Evolutionary conservation across 164 flowering plant species (phyloP), one percentile per base, ranked within the genome.

Genomic region (Taxillus chinensis): DNA sequence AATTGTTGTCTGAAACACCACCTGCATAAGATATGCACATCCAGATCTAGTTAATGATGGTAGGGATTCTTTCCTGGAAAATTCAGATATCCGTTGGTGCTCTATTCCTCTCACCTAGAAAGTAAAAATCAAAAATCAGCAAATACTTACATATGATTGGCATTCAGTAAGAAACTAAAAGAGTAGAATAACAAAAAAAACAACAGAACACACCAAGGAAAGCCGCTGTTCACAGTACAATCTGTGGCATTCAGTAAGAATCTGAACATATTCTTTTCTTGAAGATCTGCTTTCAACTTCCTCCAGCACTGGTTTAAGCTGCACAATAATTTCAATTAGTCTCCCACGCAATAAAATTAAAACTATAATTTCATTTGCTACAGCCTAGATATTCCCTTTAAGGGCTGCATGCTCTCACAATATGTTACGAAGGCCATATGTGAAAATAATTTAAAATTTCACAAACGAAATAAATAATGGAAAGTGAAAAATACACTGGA

Each of bases 41-140:
- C 97, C 97, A 63, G 95, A 91, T 79, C 99, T 89, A 45, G 99
- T 83, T 77, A 95, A 80, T 55, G 96, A 89, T 60, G 97, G 92
- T 83, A 95, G 67, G 8, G 76, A 73, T 74, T 91, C 99, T 75
- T 85, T 92, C 83, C 85, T 95, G 51, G 96, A 62, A 77, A 89
- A 95, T 63, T 84, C 97, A 65, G 95, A 80, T 73, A 95, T 81
- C 59, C 97, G 77, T 67, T 86, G 96, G 53, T 86, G 92, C 57
- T 86, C 99, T 61, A 91, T 91, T 69, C 87, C 82, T 75, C 72
- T 84, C 16, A 91, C 73, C 98, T 92, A 55, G 57, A 70, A 14
- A 59, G 43, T 61, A 71, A 17, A 51, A 66, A 64, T 45, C 6
- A 61, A 63, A 63, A 59, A 42, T 11, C 45, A 40, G 38, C 48